phyloP scores from a whole-genome alignment of 305 asterid genomes.

The Fraxinus angustifolia region DNA sequence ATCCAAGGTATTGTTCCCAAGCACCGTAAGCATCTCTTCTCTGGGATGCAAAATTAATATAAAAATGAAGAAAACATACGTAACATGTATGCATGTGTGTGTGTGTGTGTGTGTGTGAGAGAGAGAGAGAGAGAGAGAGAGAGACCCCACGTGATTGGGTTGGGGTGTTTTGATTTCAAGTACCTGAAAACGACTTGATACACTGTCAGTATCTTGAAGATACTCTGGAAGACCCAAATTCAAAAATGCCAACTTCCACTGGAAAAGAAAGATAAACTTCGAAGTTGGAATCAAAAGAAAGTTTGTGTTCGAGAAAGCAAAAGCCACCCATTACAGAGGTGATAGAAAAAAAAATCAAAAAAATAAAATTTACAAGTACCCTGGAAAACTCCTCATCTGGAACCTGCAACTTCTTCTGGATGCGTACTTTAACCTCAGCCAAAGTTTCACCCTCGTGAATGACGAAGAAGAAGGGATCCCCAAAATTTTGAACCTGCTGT shows the following conservation, averaged over 20 bases:
- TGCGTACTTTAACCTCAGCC: conserved; percentile 52
- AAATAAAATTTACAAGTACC: conserved; percentile 33
- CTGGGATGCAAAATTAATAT: conserved; percentile 30
- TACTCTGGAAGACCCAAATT: conserved; percentile 68
- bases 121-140: background rate
- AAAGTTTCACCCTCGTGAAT: conserved; percentile 69
- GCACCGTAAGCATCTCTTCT: conserved; percentile 50
- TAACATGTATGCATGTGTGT: too few species aligned
- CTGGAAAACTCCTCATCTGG: conserved; percentile 69
- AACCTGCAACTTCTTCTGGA: conserved; percentile 62
- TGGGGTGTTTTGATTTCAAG: background rate
- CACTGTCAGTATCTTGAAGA: conserved; percentile 60
- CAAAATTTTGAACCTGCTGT: conserved; percentile 66
- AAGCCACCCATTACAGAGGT: background rate
- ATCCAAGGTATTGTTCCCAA: conserved; percentile 58
- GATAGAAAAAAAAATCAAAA: background rate
- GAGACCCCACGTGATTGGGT: conserved; percentile 1
- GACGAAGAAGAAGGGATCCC: conserved; percentile 69
- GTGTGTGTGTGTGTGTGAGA: background rate
- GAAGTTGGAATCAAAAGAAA: conserved; percentile 4
- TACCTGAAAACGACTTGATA: conserved; percentile 65
- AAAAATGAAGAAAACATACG: conserved; percentile 1
- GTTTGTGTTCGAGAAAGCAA: background rate
- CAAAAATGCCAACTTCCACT: conserved; percentile 72
- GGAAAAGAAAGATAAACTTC: conserved; percentile 11